Conservation (phyloP, 2,329 filamentous ascomycete species). For the Rhexocercosporidium sp. region DNA sequence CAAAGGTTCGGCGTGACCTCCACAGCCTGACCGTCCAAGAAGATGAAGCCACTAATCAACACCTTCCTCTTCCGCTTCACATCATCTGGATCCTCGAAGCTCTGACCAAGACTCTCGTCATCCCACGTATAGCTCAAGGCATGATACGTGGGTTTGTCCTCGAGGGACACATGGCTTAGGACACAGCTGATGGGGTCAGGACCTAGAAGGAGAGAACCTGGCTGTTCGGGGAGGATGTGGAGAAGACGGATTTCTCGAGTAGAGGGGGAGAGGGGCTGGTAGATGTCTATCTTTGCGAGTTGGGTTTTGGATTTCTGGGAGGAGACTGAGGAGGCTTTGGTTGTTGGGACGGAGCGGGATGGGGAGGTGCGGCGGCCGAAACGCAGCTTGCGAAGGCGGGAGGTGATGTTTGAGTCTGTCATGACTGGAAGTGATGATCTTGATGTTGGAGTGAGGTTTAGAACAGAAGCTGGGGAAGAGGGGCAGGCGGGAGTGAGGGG, state of each 20-base stretch:
- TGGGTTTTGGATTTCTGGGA: constrained; percentile 2
- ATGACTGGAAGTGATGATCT: background rate
- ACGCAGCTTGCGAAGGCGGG: background rate
- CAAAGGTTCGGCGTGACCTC: constrained; percentile 7
- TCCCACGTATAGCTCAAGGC: constrained; percentile 8
- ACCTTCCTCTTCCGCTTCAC: constrained; percentile 1
- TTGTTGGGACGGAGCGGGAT: background rate
- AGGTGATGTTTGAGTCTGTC: constrained; percentile 8
- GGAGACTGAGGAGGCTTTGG: constrained; percentile 5
- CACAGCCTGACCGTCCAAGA: constrained; percentile 5
- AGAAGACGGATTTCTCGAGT: background rate
- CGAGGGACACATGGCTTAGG: constrained; percentile 6
- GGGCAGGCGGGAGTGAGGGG: constrained; percentile 1
- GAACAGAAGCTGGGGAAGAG: background rate
- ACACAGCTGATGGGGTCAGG: constrained; percentile 7
- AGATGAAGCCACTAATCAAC: background rate
- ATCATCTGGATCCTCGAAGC: constrained; percentile 5
- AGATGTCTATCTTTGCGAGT: constrained; percentile 7
- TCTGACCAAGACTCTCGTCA: constrained; percentile 1
- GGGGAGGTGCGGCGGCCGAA: constrained; percentile 1
- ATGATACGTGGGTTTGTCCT: constrained; percentile 2
- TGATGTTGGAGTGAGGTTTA: background rate
- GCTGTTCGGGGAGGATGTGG: constrained; percentile 4
- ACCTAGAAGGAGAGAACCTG: constrained; percentile 3
- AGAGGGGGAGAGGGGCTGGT: background rate